phyloP scores from a whole-genome alignment of 1,284 basidiomycete species.

The Porodaedalea pini region DNA sequence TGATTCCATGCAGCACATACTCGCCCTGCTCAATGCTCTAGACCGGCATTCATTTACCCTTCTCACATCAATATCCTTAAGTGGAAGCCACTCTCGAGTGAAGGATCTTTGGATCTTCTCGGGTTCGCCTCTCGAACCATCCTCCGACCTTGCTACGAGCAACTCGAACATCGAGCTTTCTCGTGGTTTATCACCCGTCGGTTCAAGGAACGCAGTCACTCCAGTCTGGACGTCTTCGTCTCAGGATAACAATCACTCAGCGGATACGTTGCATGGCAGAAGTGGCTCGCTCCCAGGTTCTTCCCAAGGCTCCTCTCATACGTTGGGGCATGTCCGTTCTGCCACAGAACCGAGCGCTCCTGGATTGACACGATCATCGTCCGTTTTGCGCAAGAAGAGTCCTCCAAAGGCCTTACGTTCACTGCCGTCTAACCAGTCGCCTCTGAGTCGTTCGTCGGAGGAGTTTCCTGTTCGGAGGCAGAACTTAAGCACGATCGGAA shows the following conservation, averaged over 20 bases:
- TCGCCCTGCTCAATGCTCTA: constrained; percentile 60
- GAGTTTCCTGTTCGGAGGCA: constrained; percentile 26
- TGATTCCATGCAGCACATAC: constrained; percentile 72
- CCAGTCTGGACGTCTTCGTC: constrained; percentile 29
- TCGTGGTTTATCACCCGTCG: constrained; percentile 19
- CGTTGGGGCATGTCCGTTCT: constrained; percentile 27
- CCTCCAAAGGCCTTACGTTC: constrained; percentile 37
- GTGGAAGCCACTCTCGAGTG: constrained; percentile 58
- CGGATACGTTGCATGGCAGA: constrained; percentile 13
- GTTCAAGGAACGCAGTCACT: constrained; percentile 25
- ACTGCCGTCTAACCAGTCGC: constrained; percentile 27
- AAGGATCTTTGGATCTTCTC: constrained; percentile 80
- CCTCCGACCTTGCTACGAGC: constrained; percentile 31
- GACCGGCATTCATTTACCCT: constrained; percentile 67
- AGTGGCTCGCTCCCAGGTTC: constrained; percentile 1
- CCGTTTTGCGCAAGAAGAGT: constrained; percentile 18
- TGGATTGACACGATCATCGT: background rate
- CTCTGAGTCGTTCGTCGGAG: constrained; percentile 10
- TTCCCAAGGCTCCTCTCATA: background rate
- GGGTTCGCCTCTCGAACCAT: constrained; percentile 39
- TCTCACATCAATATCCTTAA: constrained; percentile 63
- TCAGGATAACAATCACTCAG: constrained; percentile 24
- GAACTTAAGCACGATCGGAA: constrained; percentile 44
- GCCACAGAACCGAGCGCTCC: constrained; percentile 12
- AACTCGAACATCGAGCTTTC: constrained; percentile 29